A percentile compares a stretch with the other conserved stretches of the same genome.
These are phyloP conservation scores for Cercospora sp. DNA, from an alignment of 2,329 filamentous ascomycete species.

Conservation along the genomic window DNA sequence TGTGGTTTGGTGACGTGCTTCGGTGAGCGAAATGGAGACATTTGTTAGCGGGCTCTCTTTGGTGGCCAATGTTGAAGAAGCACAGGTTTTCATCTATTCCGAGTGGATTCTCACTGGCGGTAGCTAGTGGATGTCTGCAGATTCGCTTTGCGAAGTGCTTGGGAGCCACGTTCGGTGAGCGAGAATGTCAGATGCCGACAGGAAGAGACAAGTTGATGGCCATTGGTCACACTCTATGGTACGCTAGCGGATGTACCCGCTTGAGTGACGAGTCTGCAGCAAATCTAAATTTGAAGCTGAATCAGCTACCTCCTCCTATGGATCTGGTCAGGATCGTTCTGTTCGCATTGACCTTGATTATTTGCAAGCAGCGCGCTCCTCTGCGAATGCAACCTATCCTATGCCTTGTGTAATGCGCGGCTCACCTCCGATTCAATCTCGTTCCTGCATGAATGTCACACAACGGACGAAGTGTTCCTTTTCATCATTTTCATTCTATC, in stretches of 20 bases:
- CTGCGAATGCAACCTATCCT: background rate
- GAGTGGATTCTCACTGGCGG: background rate
- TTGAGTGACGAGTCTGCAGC: background rate
- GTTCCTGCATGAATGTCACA: background rate
- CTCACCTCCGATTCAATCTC: background rate
- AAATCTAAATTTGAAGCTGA: too few relatives aligned
- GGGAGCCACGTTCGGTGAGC: background rate
- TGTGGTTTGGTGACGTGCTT: background rate
- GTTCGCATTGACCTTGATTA: background rate
- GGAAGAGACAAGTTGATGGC: background rate
- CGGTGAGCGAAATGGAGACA: background rate
- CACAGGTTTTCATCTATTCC: background rate
- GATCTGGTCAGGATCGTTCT: background rate
- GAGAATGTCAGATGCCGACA: background rate
- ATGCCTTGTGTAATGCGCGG: background rate
- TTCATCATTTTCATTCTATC: background rate
- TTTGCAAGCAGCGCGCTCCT: background rate
- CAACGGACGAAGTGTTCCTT: background rate
- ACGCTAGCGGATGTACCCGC: background rate
- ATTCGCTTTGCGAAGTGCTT: background rate
- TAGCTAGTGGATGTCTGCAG: background rate
- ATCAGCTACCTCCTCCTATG: too few relatives aligned
- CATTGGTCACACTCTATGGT: background rate
- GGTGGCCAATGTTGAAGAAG: background rate
- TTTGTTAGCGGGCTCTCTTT: background rate